Base-by-base conservation (phyloP, 2,329 filamentous ascomycete genomes). In the Dryadomyces quercus-mongolicae region DNA sequence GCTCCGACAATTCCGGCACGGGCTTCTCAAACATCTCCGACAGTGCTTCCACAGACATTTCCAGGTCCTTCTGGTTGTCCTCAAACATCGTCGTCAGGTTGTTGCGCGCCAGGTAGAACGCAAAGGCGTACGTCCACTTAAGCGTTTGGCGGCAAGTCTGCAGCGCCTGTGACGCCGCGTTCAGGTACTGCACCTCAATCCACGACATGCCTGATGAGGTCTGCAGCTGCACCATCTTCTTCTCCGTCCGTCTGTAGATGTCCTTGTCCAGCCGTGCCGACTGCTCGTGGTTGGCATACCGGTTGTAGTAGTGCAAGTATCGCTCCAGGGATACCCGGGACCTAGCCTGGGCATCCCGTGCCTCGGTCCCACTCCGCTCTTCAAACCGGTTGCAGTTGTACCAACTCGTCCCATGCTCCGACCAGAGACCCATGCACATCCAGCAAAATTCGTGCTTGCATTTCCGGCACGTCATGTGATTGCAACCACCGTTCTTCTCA, bases 361-460 rank as follows among this genome's bases (percentile, higher is more conserved):
- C 93, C 55, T 96, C 91, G 0, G 82, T 77, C 2, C 93, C 93
- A 60, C 88, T 95, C 76, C 93, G 96, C 72, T 97, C 93, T 66
- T 98, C 93, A 63, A 86, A 98, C 9, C 93, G 80, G 66, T 95
- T 98, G 77, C 93, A 98, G 69, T 95, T 98, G 75, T 98, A 98
- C 93, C 93, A 98, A 70, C 89, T 95, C 3, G 92, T 98, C 59
- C 93, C 93, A 67, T 98, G 93, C 70, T 98, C 93, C 1, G 90
- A 94, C 93, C 93, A 98, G 1, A 95, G 75, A 0, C 93, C 93
- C 93, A 98, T 98, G 65, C 93, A 98, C 87, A 98, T 97, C 93
- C 93, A 98, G 72, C 93, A 98, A 65, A 98, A 96, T 65, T 96
- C 91, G 65, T 96, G 85, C 64, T 90, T 89, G 73, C 91, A 96